Evolutionary conservation across 805 yeast species (phyloP).

Genomic region (Isabelozyma rhagii): DNA sequence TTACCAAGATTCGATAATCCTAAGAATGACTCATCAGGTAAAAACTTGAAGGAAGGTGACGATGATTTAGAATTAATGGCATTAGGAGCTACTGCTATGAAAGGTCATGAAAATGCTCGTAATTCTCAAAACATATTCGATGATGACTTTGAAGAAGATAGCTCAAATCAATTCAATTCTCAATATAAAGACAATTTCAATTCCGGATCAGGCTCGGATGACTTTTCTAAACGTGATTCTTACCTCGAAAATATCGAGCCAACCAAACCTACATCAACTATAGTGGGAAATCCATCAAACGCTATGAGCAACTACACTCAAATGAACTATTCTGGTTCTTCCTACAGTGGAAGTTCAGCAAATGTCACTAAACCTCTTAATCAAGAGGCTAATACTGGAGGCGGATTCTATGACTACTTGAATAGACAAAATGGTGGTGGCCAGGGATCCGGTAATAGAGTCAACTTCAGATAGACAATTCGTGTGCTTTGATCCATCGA

Average conservation of each 20-base stretch:
- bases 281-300: conserved; percentile 36
- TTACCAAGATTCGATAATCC: conserved; percentile 61
- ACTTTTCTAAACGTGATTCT: conserved; percentile 10
- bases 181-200: conserved; percentile 4
- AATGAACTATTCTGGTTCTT: neutral
- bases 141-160: conserved; percentile 33
- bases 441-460: neutral
- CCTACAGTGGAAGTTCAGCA: neutral
- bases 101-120: conserved; percentile 49
- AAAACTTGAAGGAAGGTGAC: conserved; percentile 16
- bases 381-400: neutral
- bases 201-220: conserved; percentile 7
- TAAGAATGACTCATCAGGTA: conserved; percentile 8
- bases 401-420: neutral
- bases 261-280: conserved; percentile 42
- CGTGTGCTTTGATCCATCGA: no score
- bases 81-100: conserved; percentile 67
- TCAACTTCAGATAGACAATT: neutral
- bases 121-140: conserved; percentile 19
- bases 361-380: neutral
- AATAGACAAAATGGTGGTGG: neutral
- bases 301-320: conserved; percentile 20
- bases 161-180: conserved; percentile 6
- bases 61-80: conserved; percentile 67
- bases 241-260: conserved; percentile 31